Conservation (phyloP, 768 basidiomycete genomes). For the Xerocomus brunneocitrinus region DNA sequence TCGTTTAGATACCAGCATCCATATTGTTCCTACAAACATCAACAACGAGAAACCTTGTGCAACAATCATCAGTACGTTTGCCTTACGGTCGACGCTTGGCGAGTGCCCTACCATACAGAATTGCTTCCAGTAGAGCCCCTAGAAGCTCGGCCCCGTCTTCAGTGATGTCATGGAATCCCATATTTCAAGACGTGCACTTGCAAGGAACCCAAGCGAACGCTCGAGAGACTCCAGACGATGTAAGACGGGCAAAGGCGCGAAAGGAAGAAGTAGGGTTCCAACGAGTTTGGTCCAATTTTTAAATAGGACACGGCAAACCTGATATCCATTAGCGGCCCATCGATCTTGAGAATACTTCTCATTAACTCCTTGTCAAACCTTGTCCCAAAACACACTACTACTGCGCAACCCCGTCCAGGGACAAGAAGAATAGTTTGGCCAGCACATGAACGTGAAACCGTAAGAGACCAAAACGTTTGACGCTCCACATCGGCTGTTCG, state of each 20-base stretch:
- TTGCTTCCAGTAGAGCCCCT: not conserved
- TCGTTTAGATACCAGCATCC: conserved; percentile 12
- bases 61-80: not conserved
- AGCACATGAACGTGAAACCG: not conserved
- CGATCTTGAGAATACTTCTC: not conserved
- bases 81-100: not conserved
- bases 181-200: not conserved
- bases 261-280: not conserved
- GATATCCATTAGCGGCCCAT: not conserved
- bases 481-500: not conserved
- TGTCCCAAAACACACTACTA: not conserved
- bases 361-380: not conserved
- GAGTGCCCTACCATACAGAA: conserved; percentile 1
- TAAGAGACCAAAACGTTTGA: not conserved
- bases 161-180: not conserved
- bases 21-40: conserved; percentile 16
- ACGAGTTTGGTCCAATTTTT: not conserved
- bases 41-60: not conserved
- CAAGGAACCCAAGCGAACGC: not conserved
- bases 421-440: not conserved
- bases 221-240: not conserved
- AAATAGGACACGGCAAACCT: not conserved
- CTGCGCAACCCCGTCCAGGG: not conserved
- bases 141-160: conserved; percentile 3
- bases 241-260: not conserved